Percentiles rank a stretch among this genome's conserved stretches.
These are phyloP conservation scores for Vigna trinervia DNA, from an alignment of 306 rosid genomes.

Conservation along the genomic window DNA sequence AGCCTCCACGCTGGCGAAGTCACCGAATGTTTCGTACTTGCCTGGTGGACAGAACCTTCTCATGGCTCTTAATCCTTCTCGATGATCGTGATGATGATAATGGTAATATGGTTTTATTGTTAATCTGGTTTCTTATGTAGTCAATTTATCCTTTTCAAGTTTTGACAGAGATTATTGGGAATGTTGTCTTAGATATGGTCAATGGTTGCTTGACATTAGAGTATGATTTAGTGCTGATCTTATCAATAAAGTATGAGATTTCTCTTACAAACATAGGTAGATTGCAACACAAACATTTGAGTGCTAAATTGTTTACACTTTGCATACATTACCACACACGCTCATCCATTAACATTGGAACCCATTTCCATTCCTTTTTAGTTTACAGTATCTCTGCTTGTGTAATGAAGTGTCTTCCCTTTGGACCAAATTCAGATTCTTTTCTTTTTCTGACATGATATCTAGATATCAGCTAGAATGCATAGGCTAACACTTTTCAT, in stretches of 20 bases:
- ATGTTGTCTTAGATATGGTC: neutral
- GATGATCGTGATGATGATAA: constrained; percentile 49
- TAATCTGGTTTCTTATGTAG: neutral
- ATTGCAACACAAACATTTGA: neutral
- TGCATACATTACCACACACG: neutral
- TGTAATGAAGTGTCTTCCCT: neutral
- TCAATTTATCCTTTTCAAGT: neutral
- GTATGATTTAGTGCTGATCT: neutral
- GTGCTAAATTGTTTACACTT: neutral
- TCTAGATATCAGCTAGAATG: neutral
- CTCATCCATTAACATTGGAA: neutral
- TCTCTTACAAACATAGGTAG: neutral
- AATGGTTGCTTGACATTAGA: too few species aligned
- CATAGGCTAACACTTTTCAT: neutral
- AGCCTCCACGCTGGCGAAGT: constrained; percentile 73
- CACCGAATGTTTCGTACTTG: constrained; percentile 85
- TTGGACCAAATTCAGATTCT: neutral
- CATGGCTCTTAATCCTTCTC: constrained; percentile 67
- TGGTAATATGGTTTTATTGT: neutral
- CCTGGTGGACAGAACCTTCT: constrained; percentile 69
- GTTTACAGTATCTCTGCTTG: neutral
- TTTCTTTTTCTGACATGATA: too few species aligned
- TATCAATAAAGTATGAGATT: neutral
- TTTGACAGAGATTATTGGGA: neutral
- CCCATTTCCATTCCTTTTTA: neutral